Evolutionary conservation across 805 yeast genomes (phyloP).

Genomic region (Tetrapisispora iriomotensis): DNA sequence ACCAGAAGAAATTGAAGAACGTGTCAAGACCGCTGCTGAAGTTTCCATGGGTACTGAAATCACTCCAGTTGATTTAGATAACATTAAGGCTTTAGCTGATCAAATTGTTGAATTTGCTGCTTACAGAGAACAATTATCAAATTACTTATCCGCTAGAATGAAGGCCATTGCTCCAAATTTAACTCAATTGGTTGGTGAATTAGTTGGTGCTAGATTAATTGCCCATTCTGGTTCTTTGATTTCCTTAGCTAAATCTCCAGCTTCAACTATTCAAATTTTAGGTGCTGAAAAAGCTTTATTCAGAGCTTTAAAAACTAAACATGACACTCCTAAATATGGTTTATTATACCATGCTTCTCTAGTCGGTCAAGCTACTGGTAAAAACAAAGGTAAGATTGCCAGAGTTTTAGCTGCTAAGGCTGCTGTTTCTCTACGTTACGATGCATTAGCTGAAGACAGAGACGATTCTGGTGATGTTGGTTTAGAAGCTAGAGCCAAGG

Average conservation of each 20-base stretch:
- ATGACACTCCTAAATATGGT: constrained; percentile 98
- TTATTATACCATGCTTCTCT: constrained; percentile 91
- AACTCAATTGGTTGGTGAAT: constrained; percentile 92
- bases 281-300: constrained; percentile 99
- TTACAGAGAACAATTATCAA: constrained; percentile 91
- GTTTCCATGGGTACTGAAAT: constrained; percentile 99
- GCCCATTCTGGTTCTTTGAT: constrained; percentile 95
- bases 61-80: constrained; percentile 78
- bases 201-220: constrained; percentile 95
- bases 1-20: constrained; percentile 89
- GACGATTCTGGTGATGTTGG: constrained; percentile 94
- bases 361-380: constrained; percentile 96
- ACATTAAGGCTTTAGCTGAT: constrained; percentile 85
- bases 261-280: constrained; percentile 93
- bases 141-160: constrained; percentile 89
- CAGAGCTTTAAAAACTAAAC: constrained; percentile 97
- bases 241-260: constrained; percentile 95
- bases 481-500: constrained; percentile 80
- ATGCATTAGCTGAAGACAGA: constrained; percentile 93
- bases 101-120: constrained; percentile 94
- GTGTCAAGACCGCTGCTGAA: constrained; percentile 89
- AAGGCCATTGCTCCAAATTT: constrained; percentile 98
- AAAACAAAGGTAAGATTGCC: constrained; percentile 97
- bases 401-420: constrained; percentile 98
- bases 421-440: constrained; percentile 92